These are phyloP conservation scores for Phytopythium oedochilum DNA, from an alignment of 352 stramenopile species.

Conservation along the genomic window DNA sequence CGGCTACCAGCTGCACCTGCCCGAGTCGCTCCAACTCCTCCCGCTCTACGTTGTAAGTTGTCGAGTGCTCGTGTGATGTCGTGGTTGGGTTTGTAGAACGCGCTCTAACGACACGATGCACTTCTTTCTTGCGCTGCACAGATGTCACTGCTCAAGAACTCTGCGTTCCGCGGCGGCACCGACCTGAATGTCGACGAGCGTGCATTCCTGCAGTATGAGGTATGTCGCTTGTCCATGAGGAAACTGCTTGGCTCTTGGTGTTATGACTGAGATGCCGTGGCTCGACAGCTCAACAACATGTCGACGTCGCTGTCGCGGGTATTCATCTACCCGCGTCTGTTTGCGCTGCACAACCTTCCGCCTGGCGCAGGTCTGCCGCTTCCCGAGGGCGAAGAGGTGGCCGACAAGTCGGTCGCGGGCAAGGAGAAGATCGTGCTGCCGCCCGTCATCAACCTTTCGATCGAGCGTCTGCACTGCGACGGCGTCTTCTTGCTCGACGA, in stretches of 20 bases:
- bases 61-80: neutral
- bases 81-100: too few species aligned
- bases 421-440: constrained; percentile 83
- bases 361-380: constrained; percentile 67
- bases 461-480: constrained; percentile 91
- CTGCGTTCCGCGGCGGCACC: constrained; percentile 94
- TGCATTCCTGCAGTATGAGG: constrained; percentile 88
- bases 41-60: constrained; percentile 92
- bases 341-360: constrained; percentile 92
- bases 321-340: constrained; percentile 98
- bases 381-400: constrained; percentile 11
- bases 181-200: constrained; percentile 97
- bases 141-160: constrained; percentile 98
- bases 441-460: constrained; percentile 92
- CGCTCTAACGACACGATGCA: neutral
- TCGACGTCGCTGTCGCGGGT: constrained; percentile 84
- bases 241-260: neutral
- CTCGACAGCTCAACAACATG: constrained; percentile 92
- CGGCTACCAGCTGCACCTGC: constrained; percentile 80
- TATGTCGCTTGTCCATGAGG: constrained; percentile 9
- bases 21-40: constrained; percentile 92
- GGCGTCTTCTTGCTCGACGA: constrained; percentile 98
- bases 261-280: neutral
- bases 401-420: constrained; percentile 52
- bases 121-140: constrained; percentile 19